Base-by-base conservation (phyloP, 805 yeast genomes). In the Limtongozyma cylindracea region DNA sequence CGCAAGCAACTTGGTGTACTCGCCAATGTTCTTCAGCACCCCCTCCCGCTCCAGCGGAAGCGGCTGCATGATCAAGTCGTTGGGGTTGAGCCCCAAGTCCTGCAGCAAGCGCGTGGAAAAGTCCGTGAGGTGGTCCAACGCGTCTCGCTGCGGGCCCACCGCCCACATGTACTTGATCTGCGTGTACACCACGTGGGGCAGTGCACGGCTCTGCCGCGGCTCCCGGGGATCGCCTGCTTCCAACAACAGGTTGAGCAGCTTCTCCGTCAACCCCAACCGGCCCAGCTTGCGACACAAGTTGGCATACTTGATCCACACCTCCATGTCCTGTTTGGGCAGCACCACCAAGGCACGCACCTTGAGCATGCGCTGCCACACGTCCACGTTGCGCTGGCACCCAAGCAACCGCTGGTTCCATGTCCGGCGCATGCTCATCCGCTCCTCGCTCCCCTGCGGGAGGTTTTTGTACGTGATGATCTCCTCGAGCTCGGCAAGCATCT, bases 261-360 rank as follows among this genome's bases (percentile, higher is more conserved):
- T 80, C 37, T 84, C 95, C 3, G 98, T 95, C 24, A 91, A 49
- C 6, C 84, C 84, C 32, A 78, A 51, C 29, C 99, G 56, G 5
- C 93, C 94, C 10, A 94, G 73, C 46, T 88, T 88, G 29, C 98
- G 61, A 40, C 96, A 80, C 26, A 88, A 51, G 37, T 88, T 88
- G 11, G 98, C 96, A 54, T 88, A 91, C 43, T 88, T 82, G 35
- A 88, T 84, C 94, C 96, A 80, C 62, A 82, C 77, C 24, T 76
- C 88, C 88, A 82, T 73, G 39, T 88, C 95, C 35, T 88, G 91
- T 31, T 82, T 77, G 2, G 98, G 99, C 30, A 72, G 71, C 20
- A 88, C 74, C 9, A 88, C 96, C 21, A 88, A 53, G 0, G 95
- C 84, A 25, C 98, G 58, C 2, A 84, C 93, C 39, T 82, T 76